phyloP scores from a whole-genome alignment of 805 yeast genomes.

The Kodamaea lidongshanica region DNA sequence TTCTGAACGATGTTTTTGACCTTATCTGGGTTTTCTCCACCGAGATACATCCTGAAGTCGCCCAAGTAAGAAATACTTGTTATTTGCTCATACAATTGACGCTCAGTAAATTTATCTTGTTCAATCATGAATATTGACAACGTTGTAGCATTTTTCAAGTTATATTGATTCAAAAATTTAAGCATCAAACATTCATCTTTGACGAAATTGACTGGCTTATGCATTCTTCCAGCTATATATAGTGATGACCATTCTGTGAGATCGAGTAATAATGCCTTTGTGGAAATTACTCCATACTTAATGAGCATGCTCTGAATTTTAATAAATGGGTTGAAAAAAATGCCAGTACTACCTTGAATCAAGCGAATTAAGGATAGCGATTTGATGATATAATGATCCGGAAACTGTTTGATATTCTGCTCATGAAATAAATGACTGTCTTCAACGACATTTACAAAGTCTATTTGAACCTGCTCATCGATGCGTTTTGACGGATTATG shows the following conservation, averaged over 20 bases:
- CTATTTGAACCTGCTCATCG: conserved; percentile 59
- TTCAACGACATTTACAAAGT: conserved; percentile 76
- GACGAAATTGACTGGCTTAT: conserved; percentile 81
- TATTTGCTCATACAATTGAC: conserved; percentile 67
- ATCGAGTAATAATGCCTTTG: conserved; percentile 56
- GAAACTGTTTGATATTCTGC: conserved; percentile 57
- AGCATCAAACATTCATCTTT: conserved; percentile 54
- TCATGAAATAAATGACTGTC: conserved; percentile 74
- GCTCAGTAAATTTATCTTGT: conserved; percentile 42
- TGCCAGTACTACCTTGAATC: conserved; percentile 65
- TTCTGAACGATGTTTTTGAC: conserved; percentile 77
- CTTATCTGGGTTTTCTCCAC: conserved; percentile 91
- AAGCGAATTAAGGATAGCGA: conserved; percentile 20
- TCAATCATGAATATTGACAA: conserved; percentile 51
- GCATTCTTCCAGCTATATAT: conserved; percentile 87
- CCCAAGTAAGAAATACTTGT: conserved; percentile 83
- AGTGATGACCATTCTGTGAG: conserved; percentile 78
- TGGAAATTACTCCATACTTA: conserved; percentile 83
- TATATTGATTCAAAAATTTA: conserved; percentile 64
- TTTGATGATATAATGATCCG: conserved; percentile 65
- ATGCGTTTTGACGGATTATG: conserved; percentile 1
- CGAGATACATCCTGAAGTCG: conserved; percentile 76
- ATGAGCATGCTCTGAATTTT: conserved; percentile 46
- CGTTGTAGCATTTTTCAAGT: conserved; percentile 71
- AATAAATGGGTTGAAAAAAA: conserved; percentile 89